Evolutionary conservation across 495 filamentous ascomycete species (phyloP), one percentile per base, ranked within the genome.

Genomic region (Penicillium arizonense): DNA sequence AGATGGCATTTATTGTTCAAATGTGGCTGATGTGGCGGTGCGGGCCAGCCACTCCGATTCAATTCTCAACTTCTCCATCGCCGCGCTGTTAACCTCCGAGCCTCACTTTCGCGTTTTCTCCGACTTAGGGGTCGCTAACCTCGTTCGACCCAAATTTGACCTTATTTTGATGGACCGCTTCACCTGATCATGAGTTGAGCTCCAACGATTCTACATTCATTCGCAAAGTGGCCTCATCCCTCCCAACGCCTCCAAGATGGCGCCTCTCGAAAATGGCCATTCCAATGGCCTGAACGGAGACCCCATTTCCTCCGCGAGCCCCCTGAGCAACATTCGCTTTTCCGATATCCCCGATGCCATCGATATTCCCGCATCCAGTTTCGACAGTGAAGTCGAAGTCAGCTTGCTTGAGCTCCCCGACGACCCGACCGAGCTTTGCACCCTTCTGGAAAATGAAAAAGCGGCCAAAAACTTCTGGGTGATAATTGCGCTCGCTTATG

Each of bases 381-480:
- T 87, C 54, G 85, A 86, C 63, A 89, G 87, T 53, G 90, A 90
- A 57, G 93, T 98, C 70, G 93, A 97, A 72, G 89, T 98, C 56
- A 88, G 92, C 67, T 82, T 97, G 24, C 85, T 91, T 63, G 87
- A 87, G 38, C 86, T 97, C 34, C 84, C 90, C 35, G 95, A 97
- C 61, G 94, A 98, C 60, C 93, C 93, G 2, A 96, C 91, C 33
- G 94, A 98, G 71, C 80, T 98, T 9, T 97, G 94, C 72, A 90
- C 88, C 2, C 77, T 97, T 35, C 80, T 98, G 47, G 94, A 97
- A 68, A 94, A 92, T 54, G 94, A 97, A 66, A 82, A 85, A 52
- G 90, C 90, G 3, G 87, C 87, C 16, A 86, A 91, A 55, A 87
- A 84, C 28, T 93, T 91, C 63, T 98, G 94, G 94, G 91, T 97